Conservation (phyloP, 2,329 filamentous ascomycete genomes). For the Colletotrichum sp. region DNA sequence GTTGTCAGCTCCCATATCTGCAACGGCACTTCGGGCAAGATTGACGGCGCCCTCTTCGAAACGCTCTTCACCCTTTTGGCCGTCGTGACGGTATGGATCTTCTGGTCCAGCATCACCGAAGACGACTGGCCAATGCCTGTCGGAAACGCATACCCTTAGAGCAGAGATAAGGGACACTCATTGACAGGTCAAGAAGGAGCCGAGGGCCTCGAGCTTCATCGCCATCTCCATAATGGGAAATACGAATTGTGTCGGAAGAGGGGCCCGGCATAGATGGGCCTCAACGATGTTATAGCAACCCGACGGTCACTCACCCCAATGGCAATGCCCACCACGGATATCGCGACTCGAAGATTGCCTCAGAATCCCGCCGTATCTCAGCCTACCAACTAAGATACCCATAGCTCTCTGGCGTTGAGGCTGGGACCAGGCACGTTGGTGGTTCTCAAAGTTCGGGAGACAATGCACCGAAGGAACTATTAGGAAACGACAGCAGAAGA, state of each 20-base stretch:
- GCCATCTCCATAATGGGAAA: background rate
- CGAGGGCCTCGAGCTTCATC: background rate
- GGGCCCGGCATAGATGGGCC: background rate
- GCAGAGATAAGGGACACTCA: background rate
- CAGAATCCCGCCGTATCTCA: background rate
- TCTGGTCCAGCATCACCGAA: conserved; percentile 99
- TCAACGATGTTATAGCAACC: background rate
- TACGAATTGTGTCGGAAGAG: background rate
- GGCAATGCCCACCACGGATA: background rate
- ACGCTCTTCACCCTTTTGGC: conserved; percentile 89
- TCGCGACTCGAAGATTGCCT: background rate
- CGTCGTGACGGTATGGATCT: conserved; percentile 86
- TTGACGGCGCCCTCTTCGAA: conserved; percentile 92
- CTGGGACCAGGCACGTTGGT: background rate
- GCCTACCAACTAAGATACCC: background rate
- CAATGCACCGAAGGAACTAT: background rate
- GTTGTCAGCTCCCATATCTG: conserved; percentile 92
- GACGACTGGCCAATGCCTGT: conserved; percentile 86
- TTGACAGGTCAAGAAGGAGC: background rate
- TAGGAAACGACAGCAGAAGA: background rate
- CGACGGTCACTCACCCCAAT: background rate
- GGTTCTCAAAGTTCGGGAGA: background rate
- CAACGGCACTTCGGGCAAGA: conserved; percentile 79
- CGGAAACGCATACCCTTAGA: conserved; percentile 41
- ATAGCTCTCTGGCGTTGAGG: background rate